Base-by-base conservation (phyloP, 208 protist species). In the Leishmania major region DNA sequence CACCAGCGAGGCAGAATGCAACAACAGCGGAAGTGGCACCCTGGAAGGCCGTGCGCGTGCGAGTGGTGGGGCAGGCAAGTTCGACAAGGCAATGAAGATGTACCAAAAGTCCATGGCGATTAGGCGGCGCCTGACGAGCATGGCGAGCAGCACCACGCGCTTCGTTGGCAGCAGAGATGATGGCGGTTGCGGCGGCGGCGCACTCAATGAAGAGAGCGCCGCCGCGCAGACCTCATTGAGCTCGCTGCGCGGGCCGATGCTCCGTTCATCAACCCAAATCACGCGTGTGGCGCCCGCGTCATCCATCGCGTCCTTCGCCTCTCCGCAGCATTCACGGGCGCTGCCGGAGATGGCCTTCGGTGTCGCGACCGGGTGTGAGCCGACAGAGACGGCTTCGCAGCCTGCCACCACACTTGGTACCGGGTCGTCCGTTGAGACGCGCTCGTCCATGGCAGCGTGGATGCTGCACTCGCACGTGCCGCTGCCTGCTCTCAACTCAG, bases 61-160 rank as follows among this genome's bases (percentile, higher is more conserved):
- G n/a, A 84, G 75, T 37, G 71, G 15, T 37, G 43, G 51, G 31
- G 76, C 74, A 40, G 40, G 81, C 45, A 79, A 84, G 81, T 77
- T 84, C 47, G 75, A 79, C 37, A 62, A 77, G 5, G 76, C 47
- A 49, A 80, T 78, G 77, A 53, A 82, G 59, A 53, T 78, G 70
- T 85, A 84, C 57, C 75, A 80, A 11, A 59, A 69, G 66, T 84
- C 75, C 31, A 84, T 75, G 81, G 81, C 81, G 2, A 55, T 70
- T 17, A 69, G 81, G 13, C 75, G 81, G 19, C 74, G 57, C 37
- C 70, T 53, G 40, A 71, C 66, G 47, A 84, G 66, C 67, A 51
- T 53, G 11, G 76, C 74, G 17, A 11, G 47, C 62, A 43, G 37
- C 49, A 37, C 64, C 57, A 74, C 25, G 67, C 53, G 22, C 31